Evolutionary conservation across 2,329 filamentous ascomycete species (phyloP).

Genomic region (Fusarium clavum): DNA sequence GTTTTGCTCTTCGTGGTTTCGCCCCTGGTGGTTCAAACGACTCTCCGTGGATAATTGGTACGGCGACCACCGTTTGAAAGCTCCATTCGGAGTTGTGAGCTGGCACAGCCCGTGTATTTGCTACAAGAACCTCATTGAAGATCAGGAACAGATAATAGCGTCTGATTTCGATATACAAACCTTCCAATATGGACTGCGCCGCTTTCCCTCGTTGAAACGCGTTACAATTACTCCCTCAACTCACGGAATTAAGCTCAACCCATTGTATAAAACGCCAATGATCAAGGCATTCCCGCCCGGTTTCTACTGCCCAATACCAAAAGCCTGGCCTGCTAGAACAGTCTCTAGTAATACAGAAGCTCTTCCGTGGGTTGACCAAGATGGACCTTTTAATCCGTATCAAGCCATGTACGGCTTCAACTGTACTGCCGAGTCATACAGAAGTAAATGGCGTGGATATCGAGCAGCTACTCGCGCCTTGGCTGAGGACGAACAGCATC

Average conservation of each 20-base stretch:
- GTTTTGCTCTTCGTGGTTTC: too few species aligned
- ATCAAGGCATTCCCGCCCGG: not conserved
- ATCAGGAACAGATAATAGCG: not conserved
- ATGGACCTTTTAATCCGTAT: not conserved
- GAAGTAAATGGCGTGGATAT: slow-evolving; percentile 5
- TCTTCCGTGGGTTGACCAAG: not conserved
- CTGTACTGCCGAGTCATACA: slow-evolving; percentile 2
- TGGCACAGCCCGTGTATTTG: too few species aligned
- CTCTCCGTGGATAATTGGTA: not conserved
- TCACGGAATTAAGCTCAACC: not conserved
- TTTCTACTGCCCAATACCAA: slow-evolving; percentile 1
- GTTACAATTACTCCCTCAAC: not conserved
- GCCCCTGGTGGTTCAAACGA: not conserved
- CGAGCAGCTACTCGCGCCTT: not conserved
- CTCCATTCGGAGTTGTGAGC: too few species aligned
- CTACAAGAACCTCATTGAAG: not conserved
- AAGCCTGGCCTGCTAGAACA: not conserved
- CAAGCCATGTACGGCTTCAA: not conserved
- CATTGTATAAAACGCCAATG: not conserved
- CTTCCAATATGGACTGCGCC: not conserved
- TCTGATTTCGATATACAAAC: not conserved
- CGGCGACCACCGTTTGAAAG: too few species aligned
- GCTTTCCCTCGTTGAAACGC: not conserved
- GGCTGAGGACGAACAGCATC: not conserved
- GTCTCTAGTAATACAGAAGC: rapidly evolving